phyloP scores from a whole-genome alignment of 306 rosid species.

The Dalbergia oliveri region DNA sequence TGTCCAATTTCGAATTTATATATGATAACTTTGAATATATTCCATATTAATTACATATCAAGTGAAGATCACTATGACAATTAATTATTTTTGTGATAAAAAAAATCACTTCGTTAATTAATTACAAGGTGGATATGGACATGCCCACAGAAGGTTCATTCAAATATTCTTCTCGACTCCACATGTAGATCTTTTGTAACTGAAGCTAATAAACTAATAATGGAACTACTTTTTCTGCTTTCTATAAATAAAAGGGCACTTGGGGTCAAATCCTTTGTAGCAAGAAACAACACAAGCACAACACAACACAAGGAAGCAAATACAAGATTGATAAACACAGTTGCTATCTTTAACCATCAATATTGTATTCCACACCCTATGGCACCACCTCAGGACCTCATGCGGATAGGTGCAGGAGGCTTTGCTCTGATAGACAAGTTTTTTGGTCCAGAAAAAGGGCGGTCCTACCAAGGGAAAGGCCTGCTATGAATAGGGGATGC shows the following conservation, averaged over 20 bases:
- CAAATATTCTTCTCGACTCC: no score
- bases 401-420: slow-evolving; percentile 35
- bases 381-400: slow-evolving; percentile 43
- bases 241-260: neutral
- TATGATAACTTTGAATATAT: neutral
- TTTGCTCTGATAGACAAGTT: no score
- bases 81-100: neutral
- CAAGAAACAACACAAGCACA: neutral
- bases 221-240: neutral
- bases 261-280: neutral
- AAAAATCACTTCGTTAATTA: no score
- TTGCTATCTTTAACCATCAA: no score
- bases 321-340: no score
- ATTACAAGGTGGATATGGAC: no score
- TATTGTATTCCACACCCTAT: neutral
- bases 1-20: neutral
- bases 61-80: neutral
- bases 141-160: no score
- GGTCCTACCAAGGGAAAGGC: neutral
- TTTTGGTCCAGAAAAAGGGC: no score
- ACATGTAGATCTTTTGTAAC: no score
- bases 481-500: neutral
- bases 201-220: no score
- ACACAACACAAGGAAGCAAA: no score
- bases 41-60: neutral